Base-by-base conservation (phyloP, 1,284 basidiomycete species). In the Flammula alnicola region DNA sequence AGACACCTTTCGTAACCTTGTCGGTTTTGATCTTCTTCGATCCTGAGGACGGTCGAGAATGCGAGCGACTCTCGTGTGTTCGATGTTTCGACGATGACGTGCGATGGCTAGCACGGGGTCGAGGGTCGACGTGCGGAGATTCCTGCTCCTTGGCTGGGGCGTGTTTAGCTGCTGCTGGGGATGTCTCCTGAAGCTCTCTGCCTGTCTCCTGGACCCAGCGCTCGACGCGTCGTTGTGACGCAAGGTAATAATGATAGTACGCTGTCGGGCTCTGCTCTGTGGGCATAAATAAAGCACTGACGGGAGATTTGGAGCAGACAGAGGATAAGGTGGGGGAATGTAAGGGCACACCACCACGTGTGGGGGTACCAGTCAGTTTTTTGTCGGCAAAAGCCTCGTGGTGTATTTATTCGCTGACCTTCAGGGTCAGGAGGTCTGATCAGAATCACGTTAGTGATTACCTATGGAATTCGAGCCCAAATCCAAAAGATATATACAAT, bases 281-380 rank as follows among this genome's bases (percentile, higher is more conserved):
- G 47, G 61, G 59, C 61, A 63, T 63, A 62, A 60, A 62, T 62
- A 59, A 48, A 53, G 31, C n/a, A n/a, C 47, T n/a, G 37, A 27
- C 23, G 30, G 12, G 29, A 17, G n/a, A n/a, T n/a, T n/a, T n/a
- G n/a, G n/a, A n/a, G n/a, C n/a, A n/a, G n/a, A n/a, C n/a, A n/a
- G n/a, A n/a, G n/a, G n/a, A n/a, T n/a, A n/a, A n/a, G n/a, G n/a
- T n/a, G n/a, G n/a, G n/a, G n/a, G n/a, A n/a, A n/a, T n/a, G n/a
- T n/a, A n/a, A n/a, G n/a, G n/a, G n/a, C n/a, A n/a, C n/a, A n/a
- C n/a, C n/a, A n/a, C n/a, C n/a, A n/a, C n/a, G n/a, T n/a, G n/a
- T n/a, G n/a, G n/a, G n/a, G n/a, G n/a, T n/a, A n/a, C n/a, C n/a
- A n/a, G n/a, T n/a, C n/a, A n/a, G n/a, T n/a, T n/a, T n/a, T n/a